phyloP scores from a whole-genome alignment of 2,329 filamentous ascomycete species.

The Claviceps arundinis region DNA sequence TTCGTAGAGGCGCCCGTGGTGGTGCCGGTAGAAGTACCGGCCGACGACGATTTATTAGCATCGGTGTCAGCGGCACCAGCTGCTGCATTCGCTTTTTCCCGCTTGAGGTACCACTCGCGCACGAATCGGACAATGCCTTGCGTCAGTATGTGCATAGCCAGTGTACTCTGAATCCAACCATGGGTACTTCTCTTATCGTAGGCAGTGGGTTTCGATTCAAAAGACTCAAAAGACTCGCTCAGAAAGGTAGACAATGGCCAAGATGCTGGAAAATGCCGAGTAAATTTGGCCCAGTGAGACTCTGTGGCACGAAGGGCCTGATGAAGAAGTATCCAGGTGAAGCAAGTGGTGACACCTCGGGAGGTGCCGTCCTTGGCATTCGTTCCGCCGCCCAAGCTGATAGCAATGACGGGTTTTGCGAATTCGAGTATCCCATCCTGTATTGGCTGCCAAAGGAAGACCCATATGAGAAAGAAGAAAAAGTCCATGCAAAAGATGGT shows the following conservation, averaged over 20 bases:
- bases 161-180: constrained; percentile 52
- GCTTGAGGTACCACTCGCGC: constrained; percentile 51
- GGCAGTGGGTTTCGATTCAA: constrained; percentile 25
- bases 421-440: constrained; percentile 83
- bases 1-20: constrained; percentile 9
- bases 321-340: constrained; percentile 50
- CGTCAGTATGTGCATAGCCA: constrained; percentile 63
- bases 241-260: constrained; percentile 31
- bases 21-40: constrained; percentile 8
- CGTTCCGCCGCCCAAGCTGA: constrained; percentile 75
- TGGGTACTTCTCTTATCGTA: constrained; percentile 48
- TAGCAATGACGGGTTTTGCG: constrained; percentile 83
- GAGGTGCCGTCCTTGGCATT: constrained; percentile 54
- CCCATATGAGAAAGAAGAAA: constrained; percentile 71
- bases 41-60: constrained; percentile 37
- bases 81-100: constrained; percentile 41
- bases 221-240: constrained; percentile 35
- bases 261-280: constrained; percentile 31
- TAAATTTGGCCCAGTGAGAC: constrained; percentile 32
- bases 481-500: constrained; percentile 76
- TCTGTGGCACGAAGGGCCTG: constrained; percentile 38
- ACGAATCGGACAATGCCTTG: constrained; percentile 61
- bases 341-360: constrained; percentile 58
- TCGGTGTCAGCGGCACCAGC: constrained; percentile 47
- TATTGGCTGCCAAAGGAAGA: constrained; percentile 75